Evolutionary conservation across 495 filamentous ascomycete genomes (phyloP).

Genomic region (Aspergillus cavernicola): DNA sequence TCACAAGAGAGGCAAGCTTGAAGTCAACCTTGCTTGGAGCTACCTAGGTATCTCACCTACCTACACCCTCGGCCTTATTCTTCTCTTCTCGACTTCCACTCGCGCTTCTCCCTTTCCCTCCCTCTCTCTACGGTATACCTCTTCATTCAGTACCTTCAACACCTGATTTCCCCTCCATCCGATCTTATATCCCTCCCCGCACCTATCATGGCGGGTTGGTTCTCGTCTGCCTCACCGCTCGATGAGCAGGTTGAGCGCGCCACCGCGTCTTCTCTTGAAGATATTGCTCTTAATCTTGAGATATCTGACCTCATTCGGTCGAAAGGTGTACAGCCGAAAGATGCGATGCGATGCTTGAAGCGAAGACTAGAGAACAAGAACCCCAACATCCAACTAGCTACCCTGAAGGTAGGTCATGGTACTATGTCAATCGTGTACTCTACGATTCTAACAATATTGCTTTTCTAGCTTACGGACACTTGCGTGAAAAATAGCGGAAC

Average conservation of each 20-base stretch:
- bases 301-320: conserved; percentile 95
- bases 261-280: conserved; percentile 92
- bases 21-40: conserved; percentile 6
- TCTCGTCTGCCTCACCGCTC: conserved; percentile 79
- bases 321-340: conserved; percentile 93
- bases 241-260: conserved; percentile 96
- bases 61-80: background rate
- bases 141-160: too few species aligned
- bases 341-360: conserved; percentile 95
- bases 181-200: background rate
- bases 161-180: too few species aligned
- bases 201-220: conserved; percentile 82
- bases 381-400: conserved; percentile 90
- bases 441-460: conserved; percentile 6
- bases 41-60: too few species aligned
- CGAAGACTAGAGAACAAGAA: conserved; percentile 92
- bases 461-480: conserved; percentile 80
- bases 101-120: too few species aligned
- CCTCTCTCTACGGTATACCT: too few species aligned
- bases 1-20: background rate
- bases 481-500: conserved; percentile 97
- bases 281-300: conserved; percentile 94
- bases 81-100: too few species aligned
- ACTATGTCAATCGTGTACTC: background rate
- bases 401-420: conserved; percentile 66